Conservation (phyloP, 2,329 filamentous ascomycete species). For the Colletotrichum truncatum region DNA sequence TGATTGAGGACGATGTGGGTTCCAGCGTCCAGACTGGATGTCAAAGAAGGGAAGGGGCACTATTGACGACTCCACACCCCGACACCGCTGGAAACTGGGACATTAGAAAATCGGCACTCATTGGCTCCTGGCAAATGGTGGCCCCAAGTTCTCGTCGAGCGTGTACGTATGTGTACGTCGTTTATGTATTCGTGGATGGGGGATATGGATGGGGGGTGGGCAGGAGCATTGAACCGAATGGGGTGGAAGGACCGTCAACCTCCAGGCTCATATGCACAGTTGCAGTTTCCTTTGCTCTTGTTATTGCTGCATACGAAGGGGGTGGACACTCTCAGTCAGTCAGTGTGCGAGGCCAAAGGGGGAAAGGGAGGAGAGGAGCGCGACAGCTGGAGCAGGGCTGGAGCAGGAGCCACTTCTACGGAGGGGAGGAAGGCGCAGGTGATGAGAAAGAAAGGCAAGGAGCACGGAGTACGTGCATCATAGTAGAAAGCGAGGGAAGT, state of each 20-base stretch:
- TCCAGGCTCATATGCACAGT: neutral
- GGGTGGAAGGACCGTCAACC: neutral
- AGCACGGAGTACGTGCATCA: no score
- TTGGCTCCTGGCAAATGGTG: no score
- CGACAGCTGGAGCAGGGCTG: no score
- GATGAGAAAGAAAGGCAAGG: neutral
- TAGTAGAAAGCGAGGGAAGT: neutral
- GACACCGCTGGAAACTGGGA: constrained; percentile 11
- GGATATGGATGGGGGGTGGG: neutral
- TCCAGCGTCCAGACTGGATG: constrained; percentile 9
- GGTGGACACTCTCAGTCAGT: neutral
- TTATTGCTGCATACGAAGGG: neutral
- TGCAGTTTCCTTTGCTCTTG: neutral
- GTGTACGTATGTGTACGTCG: neutral
- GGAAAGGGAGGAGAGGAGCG: no score
- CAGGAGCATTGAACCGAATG: neutral
- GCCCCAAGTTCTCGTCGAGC: neutral
- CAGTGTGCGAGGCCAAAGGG: neutral
- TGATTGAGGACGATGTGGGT: neutral
- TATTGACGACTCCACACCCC: neutral
- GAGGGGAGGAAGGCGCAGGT: neutral
- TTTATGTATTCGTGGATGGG: neutral
- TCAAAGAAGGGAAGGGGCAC: constrained; percentile 6
- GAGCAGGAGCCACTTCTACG: neutral
- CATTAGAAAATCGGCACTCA: neutral